Percentiles rank a stretch among this genome's conserved stretches.
phyloP scores from a whole-genome alignment of 2,329 filamentous ascomycete species.

The Penicillium sp. region DNA sequence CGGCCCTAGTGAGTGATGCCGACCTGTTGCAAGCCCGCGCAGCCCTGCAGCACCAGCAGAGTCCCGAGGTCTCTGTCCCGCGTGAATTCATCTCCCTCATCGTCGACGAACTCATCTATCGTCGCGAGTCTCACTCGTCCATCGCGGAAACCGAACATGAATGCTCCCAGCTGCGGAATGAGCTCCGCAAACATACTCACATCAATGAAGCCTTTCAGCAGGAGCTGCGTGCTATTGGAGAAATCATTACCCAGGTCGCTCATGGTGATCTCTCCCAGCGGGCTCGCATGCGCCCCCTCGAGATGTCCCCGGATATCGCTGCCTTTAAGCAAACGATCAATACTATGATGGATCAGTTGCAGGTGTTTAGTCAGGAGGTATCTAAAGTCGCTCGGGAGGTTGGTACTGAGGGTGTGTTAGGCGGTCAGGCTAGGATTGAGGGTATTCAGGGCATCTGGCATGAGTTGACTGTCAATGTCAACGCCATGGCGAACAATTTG shows the following conservation, averaged over 20 bases:
- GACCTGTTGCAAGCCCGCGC: conserved; percentile 29
- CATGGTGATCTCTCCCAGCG: conserved; percentile 29
- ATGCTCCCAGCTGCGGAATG: conserved; percentile 25
- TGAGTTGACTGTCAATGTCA: conserved; percentile 79
- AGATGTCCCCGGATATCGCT: conserved; percentile 30
- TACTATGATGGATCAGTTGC: conserved; percentile 81
- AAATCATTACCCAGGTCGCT: conserved; percentile 33
- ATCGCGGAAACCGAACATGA: conserved; percentile 27
- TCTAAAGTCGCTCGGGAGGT: conserved; percentile 79
- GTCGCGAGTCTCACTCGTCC: conserved; percentile 25
- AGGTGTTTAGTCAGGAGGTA: conserved; percentile 79
- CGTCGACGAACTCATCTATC: conserved; percentile 29
- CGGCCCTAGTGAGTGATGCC: conserved; percentile 24
- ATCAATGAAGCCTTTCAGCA: conserved; percentile 35
- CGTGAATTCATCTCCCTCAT: conserved; percentile 29
- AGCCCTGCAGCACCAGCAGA: conserved; percentile 28
- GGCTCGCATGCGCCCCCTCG: conserved; percentile 27
- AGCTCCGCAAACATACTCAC: conserved; percentile 30
- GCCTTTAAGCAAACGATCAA: conserved; percentile 75
- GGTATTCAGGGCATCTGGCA: conserved; percentile 85
- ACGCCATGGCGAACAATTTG: conserved; percentile 81
- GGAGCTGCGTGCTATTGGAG: conserved; percentile 31
- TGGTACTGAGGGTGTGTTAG: conserved; percentile 77
- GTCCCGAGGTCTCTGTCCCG: conserved; percentile 24
- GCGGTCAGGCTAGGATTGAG: conserved; percentile 78